phyloP scores from a whole-genome alignment of 495 filamentous ascomycete species.

The Amphirosellinia nigrospora region DNA sequence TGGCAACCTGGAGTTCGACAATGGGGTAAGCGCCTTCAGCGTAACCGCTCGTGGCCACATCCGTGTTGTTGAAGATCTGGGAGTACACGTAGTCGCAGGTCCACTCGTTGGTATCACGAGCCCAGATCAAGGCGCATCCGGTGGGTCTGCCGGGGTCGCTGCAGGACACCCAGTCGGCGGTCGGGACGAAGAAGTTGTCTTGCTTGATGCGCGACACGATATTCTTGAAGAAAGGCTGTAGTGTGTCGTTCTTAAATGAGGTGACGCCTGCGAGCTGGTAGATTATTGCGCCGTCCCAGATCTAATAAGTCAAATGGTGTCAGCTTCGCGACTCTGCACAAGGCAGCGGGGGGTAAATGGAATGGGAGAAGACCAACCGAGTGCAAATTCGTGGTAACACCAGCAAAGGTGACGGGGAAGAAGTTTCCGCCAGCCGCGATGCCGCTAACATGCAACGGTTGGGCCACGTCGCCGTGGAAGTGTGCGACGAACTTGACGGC shows the following conservation, averaged over 20 bases:
- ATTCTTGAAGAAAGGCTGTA: conserved; percentile 35
- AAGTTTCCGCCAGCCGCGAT: conserved; percentile 36
- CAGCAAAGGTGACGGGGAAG: conserved; percentile 37
- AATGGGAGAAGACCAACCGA: conserved; percentile 24
- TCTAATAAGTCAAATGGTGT: conserved; percentile 20
- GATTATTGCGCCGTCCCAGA: conserved; percentile 42
- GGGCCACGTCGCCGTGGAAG: conserved; percentile 37
- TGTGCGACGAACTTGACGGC: conserved; percentile 53
- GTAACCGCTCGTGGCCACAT: conserved; percentile 39
- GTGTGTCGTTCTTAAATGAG: conserved; percentile 35
- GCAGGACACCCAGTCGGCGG: conserved; percentile 32
- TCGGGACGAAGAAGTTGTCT: conserved; percentile 36
- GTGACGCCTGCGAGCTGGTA: conserved; percentile 35
- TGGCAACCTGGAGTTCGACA: conserved; percentile 43
- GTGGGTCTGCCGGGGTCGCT: conserved; percentile 35
- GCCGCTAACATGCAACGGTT: conserved; percentile 41
- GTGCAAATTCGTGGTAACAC: conserved; percentile 18
- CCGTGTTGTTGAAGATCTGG: conserved; percentile 33
- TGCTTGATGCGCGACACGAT: conserved; percentile 32
- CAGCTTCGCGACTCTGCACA: neutral
- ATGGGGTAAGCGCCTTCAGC: conserved; percentile 39
- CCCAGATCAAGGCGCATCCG: conserved; percentile 37
- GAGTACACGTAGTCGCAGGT: conserved; percentile 42
- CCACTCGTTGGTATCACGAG: conserved; percentile 38
- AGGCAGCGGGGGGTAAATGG: neutral